These are phyloP conservation scores for Cynara cardunculus DNA, from an alignment of 129 eudicot species.

Conservation along the genomic window DNA sequence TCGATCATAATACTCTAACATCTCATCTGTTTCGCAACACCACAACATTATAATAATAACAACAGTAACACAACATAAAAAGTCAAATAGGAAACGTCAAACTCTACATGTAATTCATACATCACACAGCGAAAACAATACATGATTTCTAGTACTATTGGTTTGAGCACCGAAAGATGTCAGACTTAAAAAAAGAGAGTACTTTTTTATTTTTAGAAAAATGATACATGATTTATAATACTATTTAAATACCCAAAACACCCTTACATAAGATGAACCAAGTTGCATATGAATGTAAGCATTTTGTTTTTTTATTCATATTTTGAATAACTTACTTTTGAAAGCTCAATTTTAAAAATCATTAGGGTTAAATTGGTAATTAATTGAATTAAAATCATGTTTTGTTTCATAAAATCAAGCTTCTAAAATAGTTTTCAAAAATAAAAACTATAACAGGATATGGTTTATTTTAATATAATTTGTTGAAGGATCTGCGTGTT, in stretches of 20 bases:
- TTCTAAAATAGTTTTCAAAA: no score
- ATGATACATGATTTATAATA: no score
- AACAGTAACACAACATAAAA: background rate
- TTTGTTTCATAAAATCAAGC: no score
- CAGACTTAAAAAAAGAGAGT: background rate
- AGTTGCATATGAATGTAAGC: background rate
- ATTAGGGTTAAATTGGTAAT: no score
- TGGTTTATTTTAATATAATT: no score
- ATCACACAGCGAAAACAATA: background rate
- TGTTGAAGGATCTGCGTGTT: no score
- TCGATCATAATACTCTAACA: background rate
- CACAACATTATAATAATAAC: background rate
- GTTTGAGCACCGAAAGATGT: background rate
- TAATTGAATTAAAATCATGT: no score
- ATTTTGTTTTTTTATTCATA: background rate
- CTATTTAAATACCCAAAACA: background rate
- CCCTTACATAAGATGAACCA: no score
- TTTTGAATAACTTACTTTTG: background rate
- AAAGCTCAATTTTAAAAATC: background rate
- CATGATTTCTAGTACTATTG: background rate
- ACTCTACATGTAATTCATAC: background rate
- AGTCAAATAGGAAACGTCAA: background rate
- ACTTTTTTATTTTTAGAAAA: background rate
- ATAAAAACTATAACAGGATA: no score
- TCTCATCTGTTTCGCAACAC: background rate